Evolutionary conservation across 148 eudicot species (phyloP), one percentile per base, ranked within the genome.

Genomic region (Cornus kousa): DNA sequence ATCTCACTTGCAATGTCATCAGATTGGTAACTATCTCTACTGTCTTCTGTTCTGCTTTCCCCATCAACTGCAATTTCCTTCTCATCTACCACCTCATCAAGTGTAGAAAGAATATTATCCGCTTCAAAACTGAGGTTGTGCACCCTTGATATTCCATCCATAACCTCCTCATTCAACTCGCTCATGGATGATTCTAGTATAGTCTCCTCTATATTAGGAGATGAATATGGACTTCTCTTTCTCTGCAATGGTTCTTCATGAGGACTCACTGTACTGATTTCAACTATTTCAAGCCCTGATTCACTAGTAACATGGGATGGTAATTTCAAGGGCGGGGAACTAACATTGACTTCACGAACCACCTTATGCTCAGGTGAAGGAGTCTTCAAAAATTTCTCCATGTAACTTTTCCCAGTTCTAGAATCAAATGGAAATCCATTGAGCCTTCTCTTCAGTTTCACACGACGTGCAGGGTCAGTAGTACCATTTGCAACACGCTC

Each of bases 381-480:
- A 80, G 81, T 78, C 71, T 87, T 86, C 85, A 94, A 76, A 80
- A 93, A 82, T 77, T 85, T 87, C 75, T 94, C 95, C 99, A 96
- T 92, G 87, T 89, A 96, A 88, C 95, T 92, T 87, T 82, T 86
- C 60, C 88, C 89, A 35, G 81, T 83, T 82, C 81, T 86, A n/a
- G 85, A 82, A 78, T 85, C 84, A 62, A 87, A 90, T 69, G 89
- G 89, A 84, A 89, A 90, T 78, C 94, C 92, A 78, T 87, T 90
- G 79, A 88, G 90, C 89, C 90, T 90, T 84, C 92, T 92, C 87
- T 94, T 96, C 80, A 94, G 81, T 83, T 92, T 93, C 82, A 92
- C 99, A 67, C 89, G 93, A 68, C 88, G 86, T 74, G 93, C 91
- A 85, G 91, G 89, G 73, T 85, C 93, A 85, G 66, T 90, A 55